Evolutionary conservation across 2,329 filamentous ascomycete species (phyloP).

Genomic region (Colletotrichum filicis): DNA sequence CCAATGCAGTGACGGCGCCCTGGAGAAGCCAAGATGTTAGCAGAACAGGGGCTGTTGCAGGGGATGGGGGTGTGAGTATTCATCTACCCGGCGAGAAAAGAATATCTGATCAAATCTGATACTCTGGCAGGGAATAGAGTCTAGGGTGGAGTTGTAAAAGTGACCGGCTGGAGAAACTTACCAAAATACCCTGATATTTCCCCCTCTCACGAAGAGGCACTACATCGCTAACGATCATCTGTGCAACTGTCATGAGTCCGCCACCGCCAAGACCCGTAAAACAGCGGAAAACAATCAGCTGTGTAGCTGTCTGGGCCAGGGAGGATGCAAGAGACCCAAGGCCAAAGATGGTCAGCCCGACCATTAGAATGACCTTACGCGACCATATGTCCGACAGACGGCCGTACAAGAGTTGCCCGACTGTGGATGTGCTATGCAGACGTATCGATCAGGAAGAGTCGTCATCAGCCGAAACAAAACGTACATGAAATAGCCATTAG

Average conservation of each 20-base stretch:
- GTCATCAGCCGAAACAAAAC: constrained; percentile 36
- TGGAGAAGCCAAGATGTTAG: constrained; percentile 20
- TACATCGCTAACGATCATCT: constrained; percentile 62
- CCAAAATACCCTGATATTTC: constrained; percentile 53
- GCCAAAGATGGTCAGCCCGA: constrained; percentile 54
- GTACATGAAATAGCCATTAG: constrained; percentile 66
- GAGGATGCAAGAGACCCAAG: constrained; percentile 56
- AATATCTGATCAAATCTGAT: background rate
- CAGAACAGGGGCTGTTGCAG: background rate
- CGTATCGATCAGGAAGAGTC: background rate
- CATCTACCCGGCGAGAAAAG: background rate
- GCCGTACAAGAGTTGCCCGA: constrained; percentile 58
- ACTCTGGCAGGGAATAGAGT: no score
- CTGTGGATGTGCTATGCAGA: constrained; percentile 52
- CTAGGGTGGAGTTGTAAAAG: no score
- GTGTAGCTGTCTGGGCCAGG: constrained; percentile 50
- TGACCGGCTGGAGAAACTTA: constrained; percentile 33
- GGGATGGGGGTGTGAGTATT: background rate
- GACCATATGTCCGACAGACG: constrained; percentile 59
- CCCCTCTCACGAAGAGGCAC: constrained; percentile 58
- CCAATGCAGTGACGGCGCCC: constrained; percentile 62
- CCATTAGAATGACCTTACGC: constrained; percentile 53
- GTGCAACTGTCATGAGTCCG: constrained; percentile 53
- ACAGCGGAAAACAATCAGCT: constrained; percentile 53
- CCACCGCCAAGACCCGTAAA: constrained; percentile 56